phyloP scores from a whole-genome alignment of 192 early-diverging fungal genomes.

The Coemansia sp. region DNA sequence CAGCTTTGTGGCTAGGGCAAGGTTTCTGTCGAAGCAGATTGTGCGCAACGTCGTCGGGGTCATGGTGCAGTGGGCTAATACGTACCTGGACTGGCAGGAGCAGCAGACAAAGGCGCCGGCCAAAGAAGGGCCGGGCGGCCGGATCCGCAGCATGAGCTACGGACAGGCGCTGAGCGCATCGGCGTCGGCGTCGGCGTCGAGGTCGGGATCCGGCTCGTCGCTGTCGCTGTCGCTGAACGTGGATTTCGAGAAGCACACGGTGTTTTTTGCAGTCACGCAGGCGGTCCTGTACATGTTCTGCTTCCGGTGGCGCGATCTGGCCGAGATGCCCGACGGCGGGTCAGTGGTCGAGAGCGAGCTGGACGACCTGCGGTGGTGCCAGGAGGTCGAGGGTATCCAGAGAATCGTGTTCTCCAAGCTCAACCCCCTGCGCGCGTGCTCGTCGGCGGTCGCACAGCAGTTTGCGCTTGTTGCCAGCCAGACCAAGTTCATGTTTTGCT shows the following conservation, averaged over 20 bases:
- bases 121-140: background rate
- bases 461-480: constrained; percentile 79
- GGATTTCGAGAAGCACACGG: constrained; percentile 65
- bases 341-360: constrained; percentile 34
- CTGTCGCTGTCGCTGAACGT: constrained; percentile 5
- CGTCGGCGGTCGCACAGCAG: constrained; percentile 73
- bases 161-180: background rate
- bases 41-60: constrained; percentile 68
- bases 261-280: constrained; percentile 86
- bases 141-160: constrained; percentile 5
- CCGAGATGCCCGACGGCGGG: constrained; percentile 34
- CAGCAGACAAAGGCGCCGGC: constrained; percentile 13
- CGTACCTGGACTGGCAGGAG: constrained; percentile 70
- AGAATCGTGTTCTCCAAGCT: constrained; percentile 72
- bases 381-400: constrained; percentile 66
- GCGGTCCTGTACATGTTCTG: constrained; percentile 92
- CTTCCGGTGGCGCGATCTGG: constrained; percentile 87
- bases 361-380: constrained; percentile 56
- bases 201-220: background rate
- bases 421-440: constrained; percentile 75
- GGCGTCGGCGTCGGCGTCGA: no score
- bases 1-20: constrained; percentile 84
- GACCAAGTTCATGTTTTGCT: constrained; percentile 83
- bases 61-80: constrained; percentile 63
- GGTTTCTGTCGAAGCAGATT: constrained; percentile 62